Evolutionary conservation across 306 rosid species (phyloP), one percentile per base, ranked within the genome.

Genomic region (Cicer chorassanicum): DNA sequence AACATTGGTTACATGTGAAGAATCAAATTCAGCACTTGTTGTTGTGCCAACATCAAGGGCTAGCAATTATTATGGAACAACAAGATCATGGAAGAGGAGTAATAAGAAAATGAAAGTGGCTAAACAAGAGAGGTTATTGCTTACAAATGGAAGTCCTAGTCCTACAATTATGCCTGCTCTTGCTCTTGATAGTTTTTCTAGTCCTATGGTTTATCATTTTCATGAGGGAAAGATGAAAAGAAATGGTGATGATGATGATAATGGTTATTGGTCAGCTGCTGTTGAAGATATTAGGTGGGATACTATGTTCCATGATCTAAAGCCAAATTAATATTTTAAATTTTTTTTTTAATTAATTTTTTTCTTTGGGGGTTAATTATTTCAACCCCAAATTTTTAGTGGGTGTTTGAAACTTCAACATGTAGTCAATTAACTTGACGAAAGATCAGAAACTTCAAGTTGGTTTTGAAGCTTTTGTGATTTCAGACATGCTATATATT

Each of bases 261-360:
- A 86, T 53, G 91, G 87, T 12, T 89, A 89, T 41, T 93, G 96
- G 96, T 83, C 87, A 5, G 70, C 87, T 50, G 91, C 91, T 15
- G 77, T 86, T 75, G 89, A 91, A 86, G 95, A 91, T 24, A 81
- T 94, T 86, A 91, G 91, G 93, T 94, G 98, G 98, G 98, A 91
- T 84, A 81, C 96, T n/a, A 75, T 94, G 98, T 94, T 94, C 75
- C 93, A 87, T 61, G 88, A 94, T 81, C 86, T 94, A 72, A 91
- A 87, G 77, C 98, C 98, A 78, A 93, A 94, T 7, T 93, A 78
- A 85, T 68, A 38, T 1, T 6, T 51, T 18, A 7, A 7, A 16
- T 14, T 1, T 11, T 11, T 40, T 48, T 57, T 6, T 59, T 6
- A 2, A 49, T 29, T 15, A 62, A 34, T 53, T 70, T 50, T 63